Evolutionary conservation across 345 rosid species (phyloP).

Genomic region (Cardiospermum halicacabum): DNA sequence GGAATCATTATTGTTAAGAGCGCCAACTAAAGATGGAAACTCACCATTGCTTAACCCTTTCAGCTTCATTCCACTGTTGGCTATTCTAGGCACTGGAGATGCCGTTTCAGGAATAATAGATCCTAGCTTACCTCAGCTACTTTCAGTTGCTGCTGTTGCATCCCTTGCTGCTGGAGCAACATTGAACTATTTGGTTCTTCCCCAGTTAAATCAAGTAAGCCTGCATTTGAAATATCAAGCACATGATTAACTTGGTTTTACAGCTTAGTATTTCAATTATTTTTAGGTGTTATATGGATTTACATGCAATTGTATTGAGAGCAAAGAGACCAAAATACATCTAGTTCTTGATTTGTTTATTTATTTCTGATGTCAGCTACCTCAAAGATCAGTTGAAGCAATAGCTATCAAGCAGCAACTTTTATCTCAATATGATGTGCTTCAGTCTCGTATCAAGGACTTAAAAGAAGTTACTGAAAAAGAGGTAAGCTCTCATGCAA

Average conservation of each 20-base stretch:
- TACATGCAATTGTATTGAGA: background rate
- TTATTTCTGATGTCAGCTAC: slow-evolving; percentile 54
- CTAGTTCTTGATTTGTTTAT: slow-evolving; percentile 4
- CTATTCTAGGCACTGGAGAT: slow-evolving; percentile 81
- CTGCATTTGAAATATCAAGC: slow-evolving; percentile 8
- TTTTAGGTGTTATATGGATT: background rate
- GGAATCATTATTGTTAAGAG: slow-evolving; percentile 59
- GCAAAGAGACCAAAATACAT: background rate
- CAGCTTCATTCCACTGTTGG: slow-evolving; percentile 60
- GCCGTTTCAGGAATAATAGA: slow-evolving; percentile 81
- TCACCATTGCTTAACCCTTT: slow-evolving; percentile 53
- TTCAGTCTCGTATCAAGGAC: slow-evolving; percentile 82
- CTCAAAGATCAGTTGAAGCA: slow-evolving; percentile 67
- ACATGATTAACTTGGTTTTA: background rate
- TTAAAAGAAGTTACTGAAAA: slow-evolving; percentile 74
- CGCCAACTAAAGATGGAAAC: slow-evolving; percentile 67
- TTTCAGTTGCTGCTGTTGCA: slow-evolving; percentile 67
- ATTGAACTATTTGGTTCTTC: slow-evolving; percentile 52
- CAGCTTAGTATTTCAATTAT: background rate
- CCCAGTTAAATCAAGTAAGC: slow-evolving; percentile 65
- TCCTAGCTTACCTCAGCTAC: slow-evolving; percentile 83
- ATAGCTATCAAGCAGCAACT: slow-evolving; percentile 73
- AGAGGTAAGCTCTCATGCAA: slow-evolving; percentile 49
- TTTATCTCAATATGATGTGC: slow-evolving; percentile 74
- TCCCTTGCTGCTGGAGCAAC: slow-evolving; percentile 75